phyloP scores from a whole-genome alignment of 495 filamentous ascomycete genomes.

The Xanthoparmelia taractica region DNA sequence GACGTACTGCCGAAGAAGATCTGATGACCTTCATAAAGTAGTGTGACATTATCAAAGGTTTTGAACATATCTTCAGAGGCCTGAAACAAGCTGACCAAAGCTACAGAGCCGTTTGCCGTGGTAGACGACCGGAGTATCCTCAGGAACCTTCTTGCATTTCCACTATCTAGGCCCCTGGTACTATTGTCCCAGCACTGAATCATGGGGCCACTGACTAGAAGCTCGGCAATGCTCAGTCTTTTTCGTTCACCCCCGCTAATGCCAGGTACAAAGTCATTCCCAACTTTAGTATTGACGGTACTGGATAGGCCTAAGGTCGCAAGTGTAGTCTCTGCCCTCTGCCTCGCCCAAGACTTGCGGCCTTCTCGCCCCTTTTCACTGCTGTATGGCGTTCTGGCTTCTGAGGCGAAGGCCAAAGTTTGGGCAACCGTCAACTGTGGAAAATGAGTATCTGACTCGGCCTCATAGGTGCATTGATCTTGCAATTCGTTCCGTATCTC shows the following conservation, averaged over 20 bases:
- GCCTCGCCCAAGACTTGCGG: no score
- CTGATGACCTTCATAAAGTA: constrained; percentile 70
- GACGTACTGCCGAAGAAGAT: constrained; percentile 70
- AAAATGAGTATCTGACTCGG: background rate
- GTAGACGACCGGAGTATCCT: background rate
- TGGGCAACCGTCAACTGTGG: background rate
- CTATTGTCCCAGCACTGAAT: background rate
- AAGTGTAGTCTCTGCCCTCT: background rate
- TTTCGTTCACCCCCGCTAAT: background rate
- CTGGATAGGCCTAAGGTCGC: no score
- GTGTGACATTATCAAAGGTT: constrained; percentile 80
- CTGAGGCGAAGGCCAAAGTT: background rate
- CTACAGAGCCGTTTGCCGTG: no score
- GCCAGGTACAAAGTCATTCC: background rate
- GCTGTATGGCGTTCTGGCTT: background rate
- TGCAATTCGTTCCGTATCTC: background rate
- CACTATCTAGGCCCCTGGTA: background rate
- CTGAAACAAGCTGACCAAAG: constrained; percentile 51
- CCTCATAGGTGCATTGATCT: background rate
- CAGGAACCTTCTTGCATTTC: background rate
- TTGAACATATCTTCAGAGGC: constrained; percentile 77
- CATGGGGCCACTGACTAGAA: background rate
- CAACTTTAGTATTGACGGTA: background rate
- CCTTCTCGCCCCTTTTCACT: background rate
- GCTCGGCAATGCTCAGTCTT: background rate